Base-by-base conservation (phyloP, 2,329 filamentous ascomycete genomes). In the Exophiala sideris region DNA sequence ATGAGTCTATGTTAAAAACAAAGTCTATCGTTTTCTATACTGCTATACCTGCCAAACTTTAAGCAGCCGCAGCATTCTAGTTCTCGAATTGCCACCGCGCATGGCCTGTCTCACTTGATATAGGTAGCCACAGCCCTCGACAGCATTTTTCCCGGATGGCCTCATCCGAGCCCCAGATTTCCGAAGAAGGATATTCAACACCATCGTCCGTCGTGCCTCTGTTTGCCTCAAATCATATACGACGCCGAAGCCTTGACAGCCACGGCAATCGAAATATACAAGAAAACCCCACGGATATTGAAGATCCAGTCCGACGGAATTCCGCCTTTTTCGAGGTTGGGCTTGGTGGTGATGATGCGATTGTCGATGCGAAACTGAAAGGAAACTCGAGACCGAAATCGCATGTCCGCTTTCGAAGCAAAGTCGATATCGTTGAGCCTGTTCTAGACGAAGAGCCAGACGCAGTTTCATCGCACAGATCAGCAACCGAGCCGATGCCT, bases 261-360 rank as follows among this genome's bases (percentile, higher is more conserved):
- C 48, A 57, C 33, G 41, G 29, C 41, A 14, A 44, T n/a, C 10
- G n/a, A 32, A 20, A 11, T 20, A 24, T 24, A 44, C 6, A 42
- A 20, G 41, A 29, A 32, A 29, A 8, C 24, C 24, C 24, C 7
- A 29, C 24, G 24, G 24, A 5, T 29, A 5, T 8, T 8, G 8
- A 8, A 20, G 35, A 53, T 40, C 49, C 45, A 34, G 34, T 35
- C 46, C 53, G 56, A 32, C 51, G 60, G 9, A 57, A 51, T 42
- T 63, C 62, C 20, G 58, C 48, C 10, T 65, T 65, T 50, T 56
- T 59, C 44, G 62, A 65, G 47, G 55, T 62, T 40, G 62, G 61
- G 14, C 53, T 64, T 11, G 60, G 57, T 38, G 59, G 59, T 33
- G 50, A 57, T 20, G 61, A 61, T 52, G 45, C 52, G 3, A 58